Base-by-base conservation (phyloP, 345 rosid genomes). In the Tarenaya hassleriana region DNA sequence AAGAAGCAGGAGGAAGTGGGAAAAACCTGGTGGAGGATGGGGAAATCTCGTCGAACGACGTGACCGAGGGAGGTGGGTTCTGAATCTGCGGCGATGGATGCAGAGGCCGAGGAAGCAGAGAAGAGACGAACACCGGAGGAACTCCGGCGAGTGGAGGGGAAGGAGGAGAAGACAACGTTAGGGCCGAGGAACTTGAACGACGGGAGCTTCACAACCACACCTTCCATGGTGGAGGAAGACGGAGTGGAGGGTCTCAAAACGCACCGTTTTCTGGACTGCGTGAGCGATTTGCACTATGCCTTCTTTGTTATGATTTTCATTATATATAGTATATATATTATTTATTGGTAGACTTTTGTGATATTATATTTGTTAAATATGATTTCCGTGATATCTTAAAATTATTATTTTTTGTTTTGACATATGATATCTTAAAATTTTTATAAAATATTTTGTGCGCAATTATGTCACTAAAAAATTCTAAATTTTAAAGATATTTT, bases 11-110 rank as follows among this genome's bases (percentile, higher is more conserved):
- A 16, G n/a, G 10, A 16, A 63, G 27, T 10, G 10, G 16, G 11
- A 4, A 27, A 27, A 7, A 86, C 94, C 91, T 80, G 94, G 57
- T 80, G 91, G 24, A 90, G 91, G 62, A 90, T 80, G 31, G 82
- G 79, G 64, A 90, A 86, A 71, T 90, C 95, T 16, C 84, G 86
- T 3, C 91, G 82, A 66, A 78, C 73, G 35, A 66, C 47, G 64
- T 84, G 94, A 54, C 97, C 95, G 21, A 90, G 86, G 14, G 97
- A 84, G 54, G 71, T 55, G 52, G 81, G 47, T 19, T 55, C 74
- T 34, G 75, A 40, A 52, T 62, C 47, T 19, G 64, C 65, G 42
- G 55, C 38, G 68, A 45, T 12, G 34, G 68, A 53, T 34, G 63
- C 72, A 17, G 69, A 57, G 12, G 66, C 67, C 10, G 76, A 61